Percentiles rank a stretch among this genome's conserved stretches.
Conservation (phyloP, 305 asterid genomes). For the Fraxinus sp. region DNA sequence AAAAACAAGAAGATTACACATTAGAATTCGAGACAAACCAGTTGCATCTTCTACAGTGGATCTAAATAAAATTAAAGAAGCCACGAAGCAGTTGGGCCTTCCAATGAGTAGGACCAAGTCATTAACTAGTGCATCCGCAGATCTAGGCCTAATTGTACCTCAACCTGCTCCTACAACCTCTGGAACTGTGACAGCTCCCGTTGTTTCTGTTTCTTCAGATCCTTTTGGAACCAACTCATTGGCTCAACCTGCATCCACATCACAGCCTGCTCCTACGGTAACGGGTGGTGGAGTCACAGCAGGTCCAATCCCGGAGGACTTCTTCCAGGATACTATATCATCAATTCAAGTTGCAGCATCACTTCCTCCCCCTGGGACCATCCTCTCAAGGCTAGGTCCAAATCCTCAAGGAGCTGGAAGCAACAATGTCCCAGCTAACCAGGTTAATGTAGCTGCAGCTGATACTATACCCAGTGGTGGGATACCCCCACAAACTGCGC, state of each 20-base stretch:
- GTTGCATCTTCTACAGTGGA: slow-evolving; percentile 82
- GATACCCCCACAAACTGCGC: slow-evolving; percentile 68
- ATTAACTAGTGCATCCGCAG: slow-evolving; percentile 64
- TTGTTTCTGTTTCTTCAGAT: slow-evolving; percentile 62
- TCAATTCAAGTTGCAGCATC: slow-evolving; percentile 86
- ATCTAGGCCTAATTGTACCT: slow-evolving; percentile 62
- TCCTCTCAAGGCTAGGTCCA: slow-evolving; percentile 70
- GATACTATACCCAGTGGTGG: slow-evolving; percentile 71
- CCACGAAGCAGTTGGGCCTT: slow-evolving; percentile 82
- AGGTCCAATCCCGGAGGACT: slow-evolving; percentile 96
- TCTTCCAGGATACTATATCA: slow-evolving; percentile 89
- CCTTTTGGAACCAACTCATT: slow-evolving; percentile 63
- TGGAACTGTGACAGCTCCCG: slow-evolving; percentile 47
- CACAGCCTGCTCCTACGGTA: slow-evolving; percentile 51
- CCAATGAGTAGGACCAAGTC: slow-evolving; percentile 89
- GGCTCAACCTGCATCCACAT: slow-evolving; percentile 52
- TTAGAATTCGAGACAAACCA: slow-evolving; percentile 86
- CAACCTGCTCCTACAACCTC: slow-evolving; percentile 55
- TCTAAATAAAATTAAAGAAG: slow-evolving; percentile 92
- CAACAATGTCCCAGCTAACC: slow-evolving; percentile 49
- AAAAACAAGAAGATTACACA: slow-evolving; percentile 68
- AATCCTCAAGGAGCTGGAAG: slow-evolving; percentile 53
- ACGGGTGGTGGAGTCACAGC: slow-evolving; percentile 65
- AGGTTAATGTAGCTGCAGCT: slow-evolving; percentile 44
- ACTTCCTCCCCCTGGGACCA: slow-evolving; percentile 79